phyloP scores from a whole-genome alignment of 169 alveolate genomes.

The Cryptosporidium meleagridis region DNA sequence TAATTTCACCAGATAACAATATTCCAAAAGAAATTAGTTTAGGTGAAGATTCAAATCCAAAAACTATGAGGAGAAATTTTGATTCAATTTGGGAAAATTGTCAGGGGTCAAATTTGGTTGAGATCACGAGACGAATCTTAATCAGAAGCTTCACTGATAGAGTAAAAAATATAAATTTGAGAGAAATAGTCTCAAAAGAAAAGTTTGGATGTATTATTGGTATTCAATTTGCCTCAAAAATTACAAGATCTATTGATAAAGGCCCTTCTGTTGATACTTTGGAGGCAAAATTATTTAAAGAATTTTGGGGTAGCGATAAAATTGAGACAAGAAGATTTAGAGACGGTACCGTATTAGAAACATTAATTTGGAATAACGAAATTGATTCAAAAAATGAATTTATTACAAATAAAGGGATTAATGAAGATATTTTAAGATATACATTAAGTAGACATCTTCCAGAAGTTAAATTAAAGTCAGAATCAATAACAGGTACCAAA shows the following conservation, averaged over 20 bases:
- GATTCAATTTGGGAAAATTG: slow-evolving; percentile 52
- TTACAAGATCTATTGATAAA: slow-evolving; percentile 28
- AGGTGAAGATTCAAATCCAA: not conserved
- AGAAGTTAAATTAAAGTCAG: not conserved
- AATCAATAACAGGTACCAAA: not conserved
- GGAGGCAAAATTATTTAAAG: slow-evolving; percentile 50
- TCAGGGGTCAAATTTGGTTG: slow-evolving; percentile 25
- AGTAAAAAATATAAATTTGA: not conserved
- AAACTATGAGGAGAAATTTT: not conserved
- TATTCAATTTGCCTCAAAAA: not conserved
- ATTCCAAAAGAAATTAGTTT: not conserved
- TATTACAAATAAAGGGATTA: not conserved
- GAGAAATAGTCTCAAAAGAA: slow-evolving; percentile 26
- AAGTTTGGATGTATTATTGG: slow-evolving; percentile 62
- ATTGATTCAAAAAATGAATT: slow-evolving; percentile 3
- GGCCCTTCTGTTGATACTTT: slow-evolving; percentile 44
- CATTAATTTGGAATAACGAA: slow-evolving; percentile 37
- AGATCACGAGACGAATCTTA: slow-evolving; percentile 20
- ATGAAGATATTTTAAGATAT: slow-evolving; percentile 13
- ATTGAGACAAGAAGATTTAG: slow-evolving; percentile 61
- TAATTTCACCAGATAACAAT: slow-evolving; percentile 1
- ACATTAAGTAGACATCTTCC: slow-evolving; percentile 38
- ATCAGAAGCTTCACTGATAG: slow-evolving; percentile 28
- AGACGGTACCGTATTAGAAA: slow-evolving; percentile 65
- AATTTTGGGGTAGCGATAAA: slow-evolving; percentile 53